Base-by-base conservation (phyloP, 179 eudicot genomes). In the Carnegiea gigantea region DNA sequence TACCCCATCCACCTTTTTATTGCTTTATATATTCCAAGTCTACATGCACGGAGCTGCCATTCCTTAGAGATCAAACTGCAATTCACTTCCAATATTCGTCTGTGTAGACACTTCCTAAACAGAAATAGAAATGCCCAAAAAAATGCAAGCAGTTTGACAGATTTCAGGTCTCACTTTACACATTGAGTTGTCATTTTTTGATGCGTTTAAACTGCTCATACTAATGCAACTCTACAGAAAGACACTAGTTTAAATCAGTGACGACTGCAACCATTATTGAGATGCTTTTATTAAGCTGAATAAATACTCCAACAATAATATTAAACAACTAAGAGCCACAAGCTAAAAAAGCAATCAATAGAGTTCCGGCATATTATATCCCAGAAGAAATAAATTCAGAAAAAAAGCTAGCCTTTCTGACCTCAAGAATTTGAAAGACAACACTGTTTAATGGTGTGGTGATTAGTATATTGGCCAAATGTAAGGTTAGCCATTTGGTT, bases 371-470 rank as follows among this genome's bases (percentile, higher is more conserved):
- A 75, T 26, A 59, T 71, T 51, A 53, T 73, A 72, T 24, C 33
- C 20, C 57, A 79, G 1, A 70, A 80, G 12, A 57, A 77, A 81
- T 53, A 84, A 49, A 64, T 78, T 76, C 81, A 84, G 3, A 67
- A 72, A 54, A 73, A 67, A 7, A 43, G 78, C 11, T 4, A 75
- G 80, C 71, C 40, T 82, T 81, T 75, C 43, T 13, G 79, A 49
- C 70, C 43, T 62, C 20, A 13, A 53, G 60, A 67, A 59, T 33
- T 33, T 44, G 28, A 73, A 2, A 43, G 75, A 8, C 13, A 40
- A 43, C 17, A 57, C 10, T 36, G 59, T 44, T 28, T 73, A 24
- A 77, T 82, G n/a, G 64, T 44, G 30, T 57, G 33, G 76, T 40
- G 77, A 53, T 53, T 24, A 74, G 75, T 57, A 62, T 26, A 54